phyloP scores from a whole-genome alignment of 495 filamentous ascomycete genomes.

The Penicillium macrosclerotiorum region DNA sequence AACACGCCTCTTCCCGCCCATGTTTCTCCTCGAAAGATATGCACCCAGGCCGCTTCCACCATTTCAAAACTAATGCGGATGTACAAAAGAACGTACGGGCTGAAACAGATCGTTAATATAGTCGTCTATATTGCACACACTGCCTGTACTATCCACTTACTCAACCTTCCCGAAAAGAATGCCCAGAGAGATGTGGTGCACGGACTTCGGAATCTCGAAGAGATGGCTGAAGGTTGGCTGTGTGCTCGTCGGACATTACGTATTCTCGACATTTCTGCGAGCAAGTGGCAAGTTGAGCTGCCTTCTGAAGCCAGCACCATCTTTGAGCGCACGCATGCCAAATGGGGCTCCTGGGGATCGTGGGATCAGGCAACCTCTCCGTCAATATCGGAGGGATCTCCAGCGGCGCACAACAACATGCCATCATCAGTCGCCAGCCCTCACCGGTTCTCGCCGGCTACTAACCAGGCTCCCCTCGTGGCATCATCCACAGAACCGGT shows the following conservation, averaged over 20 bases:
- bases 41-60: constrained; percentile 80
- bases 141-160: constrained; percentile 89
- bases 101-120: constrained; percentile 92
- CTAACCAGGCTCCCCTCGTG: constrained; percentile 2
- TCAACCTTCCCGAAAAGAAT: constrained; percentile 88
- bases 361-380: constrained; percentile 43
- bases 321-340: constrained; percentile 61
- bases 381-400: constrained; percentile 31
- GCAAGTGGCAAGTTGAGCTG: constrained; percentile 83
- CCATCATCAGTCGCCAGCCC: constrained; percentile 15
- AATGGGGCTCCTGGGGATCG: constrained; percentile 51
- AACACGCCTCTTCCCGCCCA: constrained; percentile 81
- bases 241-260: constrained; percentile 82
- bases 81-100: constrained; percentile 87
- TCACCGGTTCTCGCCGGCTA: constrained; percentile 20
- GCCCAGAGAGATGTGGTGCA: constrained; percentile 86
- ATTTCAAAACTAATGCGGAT: constrained; percentile 90
- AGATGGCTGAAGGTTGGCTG: constrained; percentile 93
- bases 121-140: constrained; percentile 93
- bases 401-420: constrained; percentile 11
- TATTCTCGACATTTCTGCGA: constrained; percentile 81
- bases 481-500: constrained; percentile 16
- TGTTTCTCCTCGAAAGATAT: constrained; percentile 86
- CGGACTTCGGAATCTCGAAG: constrained; percentile 88
- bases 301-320: constrained; percentile 78